These are phyloP conservation scores for Dendrobium huoshanense DNA, from an alignment of 106 monocot genomes.

Conservation along the genomic window DNA sequence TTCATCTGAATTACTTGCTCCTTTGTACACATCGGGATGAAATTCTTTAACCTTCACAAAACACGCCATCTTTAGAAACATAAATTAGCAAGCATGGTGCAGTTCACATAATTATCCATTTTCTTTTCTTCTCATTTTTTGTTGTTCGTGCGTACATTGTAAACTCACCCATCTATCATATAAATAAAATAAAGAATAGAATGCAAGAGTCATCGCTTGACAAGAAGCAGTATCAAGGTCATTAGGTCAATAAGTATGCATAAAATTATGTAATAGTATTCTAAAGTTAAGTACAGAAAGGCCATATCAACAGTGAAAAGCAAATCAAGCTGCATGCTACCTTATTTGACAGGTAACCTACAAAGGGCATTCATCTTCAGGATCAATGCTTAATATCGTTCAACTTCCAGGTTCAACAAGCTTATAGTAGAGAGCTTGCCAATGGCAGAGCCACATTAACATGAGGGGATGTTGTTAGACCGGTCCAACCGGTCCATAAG, in stretches of 20 bases:
- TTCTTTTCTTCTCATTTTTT: too few relatives aligned
- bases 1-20: slow-evolving; percentile 35
- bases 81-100: background rate
- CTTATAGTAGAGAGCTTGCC: too few relatives aligned
- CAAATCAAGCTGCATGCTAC: background rate
- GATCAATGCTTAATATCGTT: background rate
- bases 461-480: too few relatives aligned
- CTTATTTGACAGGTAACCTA: background rate
- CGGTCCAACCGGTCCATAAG: too few relatives aligned
- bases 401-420: background rate
- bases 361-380: background rate
- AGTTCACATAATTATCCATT: too few relatives aligned
- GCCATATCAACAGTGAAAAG: background rate
- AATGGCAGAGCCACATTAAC: too few relatives aligned
- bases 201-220: too few relatives aligned
- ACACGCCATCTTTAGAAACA: background rate
- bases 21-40: slow-evolving; percentile 85
- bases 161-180: too few relatives aligned
- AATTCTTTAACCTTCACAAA: slow-evolving; percentile 74
- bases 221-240: too few relatives aligned
- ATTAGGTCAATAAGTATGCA: too few relatives aligned
- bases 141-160: too few relatives aligned
- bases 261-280: background rate
- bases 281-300: background rate
- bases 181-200: too few relatives aligned